phyloP scores from a whole-genome alignment of 345 rosid species.

The Trapa incisa region DNA sequence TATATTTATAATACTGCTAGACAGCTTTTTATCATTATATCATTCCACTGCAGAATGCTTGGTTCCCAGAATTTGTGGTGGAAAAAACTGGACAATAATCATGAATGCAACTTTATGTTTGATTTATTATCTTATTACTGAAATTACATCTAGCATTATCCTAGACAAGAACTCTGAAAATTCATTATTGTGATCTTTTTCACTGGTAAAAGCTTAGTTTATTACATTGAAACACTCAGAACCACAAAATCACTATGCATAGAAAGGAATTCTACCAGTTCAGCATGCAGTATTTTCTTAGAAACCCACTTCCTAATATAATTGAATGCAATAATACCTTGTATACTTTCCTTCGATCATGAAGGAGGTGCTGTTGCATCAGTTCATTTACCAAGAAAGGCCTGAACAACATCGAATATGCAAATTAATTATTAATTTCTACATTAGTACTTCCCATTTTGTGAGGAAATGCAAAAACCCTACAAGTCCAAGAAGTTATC shows the following conservation, averaged over 20 bases:
- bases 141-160: background rate
- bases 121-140: background rate
- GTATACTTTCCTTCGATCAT: conserved; percentile 92
- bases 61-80: background rate
- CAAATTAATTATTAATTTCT: background rate
- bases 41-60: background rate
- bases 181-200: background rate
- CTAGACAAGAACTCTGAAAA: background rate
- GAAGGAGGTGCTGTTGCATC: conserved; percentile 88
- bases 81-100: background rate
- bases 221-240: background rate
- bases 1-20: background rate
- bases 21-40: background rate
- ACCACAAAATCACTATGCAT: background rate
- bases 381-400: conserved; percentile 92
- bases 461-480: background rate
- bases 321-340: conserved; percentile 51
- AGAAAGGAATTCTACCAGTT: background rate
- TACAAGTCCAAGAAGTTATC: background rate
- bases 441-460: background rate
- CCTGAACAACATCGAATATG: conserved; percentile 30
- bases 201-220: background rate
- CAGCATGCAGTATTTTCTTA: background rate
- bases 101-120: background rate
- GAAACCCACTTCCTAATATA: background rate